A percentile compares a stretch with the other conserved stretches of the same genome.
Conservation (phyloP, 2,329 filamentous ascomycete genomes). For the Epichloe aotearoae region DNA sequence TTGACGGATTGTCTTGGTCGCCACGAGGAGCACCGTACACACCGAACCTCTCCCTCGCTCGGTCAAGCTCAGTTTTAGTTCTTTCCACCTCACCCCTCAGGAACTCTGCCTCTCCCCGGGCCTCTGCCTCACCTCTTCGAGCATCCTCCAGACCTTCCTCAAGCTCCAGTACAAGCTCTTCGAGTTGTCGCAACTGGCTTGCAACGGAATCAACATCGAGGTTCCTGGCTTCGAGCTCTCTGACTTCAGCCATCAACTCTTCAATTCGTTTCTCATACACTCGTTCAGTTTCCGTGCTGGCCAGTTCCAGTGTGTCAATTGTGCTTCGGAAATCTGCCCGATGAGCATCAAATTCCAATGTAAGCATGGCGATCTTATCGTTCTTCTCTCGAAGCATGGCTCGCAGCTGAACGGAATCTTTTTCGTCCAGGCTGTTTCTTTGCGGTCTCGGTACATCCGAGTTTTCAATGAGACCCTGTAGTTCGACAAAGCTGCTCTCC, state of each 20-base stretch:
- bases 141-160: conserved; percentile 96
- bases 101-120: conserved; percentile 90
- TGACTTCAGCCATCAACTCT: conserved; percentile 69
- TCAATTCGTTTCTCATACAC: conserved; percentile 93
- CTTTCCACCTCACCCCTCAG: conserved; percentile 87
- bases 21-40: conserved; percentile 23
- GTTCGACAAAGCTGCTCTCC: conserved; percentile 73
- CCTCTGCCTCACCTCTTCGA: conserved; percentile 84
- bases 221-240: conserved; percentile 67
- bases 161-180: conserved; percentile 90
- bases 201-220: conserved; percentile 89
- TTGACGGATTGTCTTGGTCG: conserved; percentile 39
- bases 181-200: conserved; percentile 81
- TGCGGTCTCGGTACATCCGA: conserved; percentile 28
- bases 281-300: conserved; percentile 85
- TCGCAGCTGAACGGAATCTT: conserved; percentile 64
- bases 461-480: conserved; percentile 55
- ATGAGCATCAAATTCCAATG: conserved; percentile 87
- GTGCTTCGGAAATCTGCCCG: conserved; percentile 93
- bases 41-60: conserved; percentile 69
- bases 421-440: conserved; percentile 45
- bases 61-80: conserved; percentile 71
- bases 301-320: conserved; percentile 90
- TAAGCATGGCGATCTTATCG: conserved; percentile 87
- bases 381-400: conserved; percentile 87